phyloP scores from a whole-genome alignment of 495 filamentous ascomycete genomes.

The Apiosordaria backusii region DNA sequence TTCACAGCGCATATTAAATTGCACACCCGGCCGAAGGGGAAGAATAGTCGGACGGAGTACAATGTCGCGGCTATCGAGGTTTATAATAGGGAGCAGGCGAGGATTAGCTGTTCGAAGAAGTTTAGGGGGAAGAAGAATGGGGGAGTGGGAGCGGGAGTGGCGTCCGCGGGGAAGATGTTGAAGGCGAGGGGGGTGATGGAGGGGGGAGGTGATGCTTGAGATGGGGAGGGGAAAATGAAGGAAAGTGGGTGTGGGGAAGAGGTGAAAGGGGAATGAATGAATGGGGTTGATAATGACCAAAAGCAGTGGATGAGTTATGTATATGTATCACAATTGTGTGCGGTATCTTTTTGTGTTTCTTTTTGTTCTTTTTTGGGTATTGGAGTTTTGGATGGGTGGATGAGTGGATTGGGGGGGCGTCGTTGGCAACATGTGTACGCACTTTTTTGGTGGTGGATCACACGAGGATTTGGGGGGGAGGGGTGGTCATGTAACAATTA shows the following conservation, averaged over 20 bases:
- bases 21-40: conserved; percentile 30
- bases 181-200: not conserved
- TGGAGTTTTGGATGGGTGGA: not conserved
- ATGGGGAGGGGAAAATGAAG: not conserved
- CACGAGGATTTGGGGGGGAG: no score
- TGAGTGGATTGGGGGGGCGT: not conserved
- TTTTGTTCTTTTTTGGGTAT: not conserved
- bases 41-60: conserved; percentile 28
- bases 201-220: not conserved
- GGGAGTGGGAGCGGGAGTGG: not conserved
- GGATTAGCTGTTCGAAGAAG: conserved; percentile 12
- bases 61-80: conserved; percentile 25
- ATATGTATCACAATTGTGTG: not conserved
- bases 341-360: not conserved
- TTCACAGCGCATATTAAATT: conserved; percentile 38
- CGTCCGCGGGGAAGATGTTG: not conserved
- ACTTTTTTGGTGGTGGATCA: not conserved
- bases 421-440: not conserved
- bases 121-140: not conserved
- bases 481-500: not conserved
- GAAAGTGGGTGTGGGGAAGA: not conserved
- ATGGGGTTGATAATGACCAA: no score
- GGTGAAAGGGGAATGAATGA: not conserved
- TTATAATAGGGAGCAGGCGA: conserved; percentile 28
- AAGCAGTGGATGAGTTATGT: no score